Percentiles rank a stretch among this genome's conserved stretches.
phyloP scores from a whole-genome alignment of 2,329 filamentous ascomycete species.

The Colletotrichum zoysiae region DNA sequence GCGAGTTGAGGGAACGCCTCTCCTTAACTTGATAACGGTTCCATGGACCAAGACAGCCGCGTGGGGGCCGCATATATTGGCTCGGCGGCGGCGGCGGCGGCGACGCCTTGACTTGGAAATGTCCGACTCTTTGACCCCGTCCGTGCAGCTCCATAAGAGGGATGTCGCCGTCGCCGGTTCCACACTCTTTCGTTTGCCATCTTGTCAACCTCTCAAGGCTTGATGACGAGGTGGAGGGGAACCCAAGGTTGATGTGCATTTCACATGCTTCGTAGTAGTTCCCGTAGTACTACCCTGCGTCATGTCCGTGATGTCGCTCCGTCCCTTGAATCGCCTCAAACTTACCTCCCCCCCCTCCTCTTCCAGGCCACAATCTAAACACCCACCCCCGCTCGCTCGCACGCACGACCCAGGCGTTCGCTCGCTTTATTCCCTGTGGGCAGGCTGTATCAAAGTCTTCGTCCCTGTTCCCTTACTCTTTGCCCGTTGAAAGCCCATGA shows the following conservation, averaged over 20 bases:
- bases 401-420: conserved; percentile 62
- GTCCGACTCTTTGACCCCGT: conserved; percentile 69
- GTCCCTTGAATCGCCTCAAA: conserved; percentile 63
- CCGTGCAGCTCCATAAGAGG: conserved; percentile 59
- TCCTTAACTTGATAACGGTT: no score
- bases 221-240: not conserved
- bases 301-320: conserved; percentile 63
- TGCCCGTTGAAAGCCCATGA: conserved; percentile 66
- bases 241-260: conserved; percentile 57
- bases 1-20: no score
- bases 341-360: conserved; percentile 55
- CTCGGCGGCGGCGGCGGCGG: conserved; percentile 44
- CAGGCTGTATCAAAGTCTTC: conserved; percentile 46
- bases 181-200: conserved; percentile 49
- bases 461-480: conserved; percentile 56
- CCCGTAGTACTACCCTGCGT: conserved; percentile 12
- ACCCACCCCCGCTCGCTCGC: conserved; percentile 55
- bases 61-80: no score
- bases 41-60: no score
- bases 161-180: conserved; percentile 52
- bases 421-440: conserved; percentile 49
- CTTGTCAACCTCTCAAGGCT: not conserved
- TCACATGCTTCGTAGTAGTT: conserved; percentile 66
- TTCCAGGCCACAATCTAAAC: conserved; percentile 67
- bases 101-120: conserved; percentile 71